Conservation (phyloP, 2,329 filamentous ascomycete genomes). For the Tolypocladium inflatum region DNA sequence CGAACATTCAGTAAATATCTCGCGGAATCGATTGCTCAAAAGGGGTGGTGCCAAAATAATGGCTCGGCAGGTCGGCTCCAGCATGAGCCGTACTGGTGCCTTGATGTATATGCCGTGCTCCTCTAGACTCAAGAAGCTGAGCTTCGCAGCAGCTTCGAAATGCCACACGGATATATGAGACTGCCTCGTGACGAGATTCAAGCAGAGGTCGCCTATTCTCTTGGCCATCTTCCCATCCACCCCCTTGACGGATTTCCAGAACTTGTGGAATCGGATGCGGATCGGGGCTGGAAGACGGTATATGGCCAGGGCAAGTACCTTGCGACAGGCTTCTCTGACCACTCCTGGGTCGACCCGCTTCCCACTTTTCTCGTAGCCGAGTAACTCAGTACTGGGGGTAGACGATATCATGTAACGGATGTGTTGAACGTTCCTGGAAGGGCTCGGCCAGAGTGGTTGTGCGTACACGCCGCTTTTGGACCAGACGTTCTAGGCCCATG, state of each 20-base stretch:
- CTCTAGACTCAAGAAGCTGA: background rate
- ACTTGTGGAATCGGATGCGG: background rate
- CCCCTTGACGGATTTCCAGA: background rate
- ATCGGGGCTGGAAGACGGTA: background rate
- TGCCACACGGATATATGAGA: background rate
- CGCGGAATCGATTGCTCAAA: background rate
- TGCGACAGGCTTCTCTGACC: background rate
- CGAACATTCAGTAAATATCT: background rate
- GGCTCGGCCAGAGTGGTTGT: background rate
- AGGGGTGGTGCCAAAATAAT: background rate
- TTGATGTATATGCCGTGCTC: background rate
- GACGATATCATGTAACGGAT: background rate
- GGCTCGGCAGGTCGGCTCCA: background rate
- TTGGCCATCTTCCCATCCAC: background rate
- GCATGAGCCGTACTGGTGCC: background rate
- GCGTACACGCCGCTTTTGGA: background rate
- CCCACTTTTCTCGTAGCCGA: background rate
- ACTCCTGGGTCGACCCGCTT: background rate
- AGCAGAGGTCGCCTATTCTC: background rate
- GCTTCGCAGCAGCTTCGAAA: background rate
- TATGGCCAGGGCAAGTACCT: background rate
- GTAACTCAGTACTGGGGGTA: background rate
- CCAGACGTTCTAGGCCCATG: background rate
- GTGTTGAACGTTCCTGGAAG: background rate
- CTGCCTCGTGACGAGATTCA: background rate